phyloP scores from a whole-genome alignment of 2,329 filamentous ascomycete species.

The Colletotrichum salicis region DNA sequence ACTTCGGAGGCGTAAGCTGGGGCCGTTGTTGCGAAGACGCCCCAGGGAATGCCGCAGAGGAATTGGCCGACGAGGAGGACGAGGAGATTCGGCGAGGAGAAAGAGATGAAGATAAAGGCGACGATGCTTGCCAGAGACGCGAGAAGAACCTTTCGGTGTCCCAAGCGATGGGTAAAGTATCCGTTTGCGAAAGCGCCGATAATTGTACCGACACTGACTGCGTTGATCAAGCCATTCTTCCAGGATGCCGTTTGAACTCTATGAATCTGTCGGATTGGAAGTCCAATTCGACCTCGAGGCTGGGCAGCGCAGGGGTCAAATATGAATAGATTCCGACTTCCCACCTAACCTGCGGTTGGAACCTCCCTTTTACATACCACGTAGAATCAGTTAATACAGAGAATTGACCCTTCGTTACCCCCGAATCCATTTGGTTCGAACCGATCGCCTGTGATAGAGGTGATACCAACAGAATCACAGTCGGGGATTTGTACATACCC shows the following conservation, averaged over 20 bases:
- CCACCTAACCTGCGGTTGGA: too few relatives aligned
- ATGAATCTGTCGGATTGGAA: too few relatives aligned
- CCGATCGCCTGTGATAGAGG: too few relatives aligned
- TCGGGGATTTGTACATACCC: background rate
- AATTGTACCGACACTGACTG: conserved; percentile 56
- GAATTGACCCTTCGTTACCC: too few relatives aligned
- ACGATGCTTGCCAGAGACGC: conserved; percentile 50
- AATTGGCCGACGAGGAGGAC: conserved; percentile 55
- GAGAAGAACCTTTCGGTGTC: conserved; percentile 57
- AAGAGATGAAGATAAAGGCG: conserved; percentile 57
- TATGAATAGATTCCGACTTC: too few relatives aligned
- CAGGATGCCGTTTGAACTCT: conserved; percentile 59
- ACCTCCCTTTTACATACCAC: too few relatives aligned
- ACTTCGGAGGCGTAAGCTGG: conserved; percentile 60
- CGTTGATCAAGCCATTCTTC: conserved; percentile 60
- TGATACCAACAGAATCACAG: too few relatives aligned
- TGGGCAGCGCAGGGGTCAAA: too few relatives aligned
- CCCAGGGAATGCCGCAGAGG: conserved; percentile 59
- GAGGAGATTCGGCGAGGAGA: conserved; percentile 53
- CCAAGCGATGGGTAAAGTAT: conserved; percentile 53
- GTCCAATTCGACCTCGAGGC: too few relatives aligned
- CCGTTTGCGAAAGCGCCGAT: conserved; percentile 60
- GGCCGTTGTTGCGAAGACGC: conserved; percentile 55
- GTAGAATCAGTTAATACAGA: too few relatives aligned
- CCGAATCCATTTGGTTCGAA: too few relatives aligned